A percentile compares a stretch with the other conserved stretches of the same genome.
Evolutionary conservation across 805 yeast species (phyloP).

Genomic region (Candida piceae): DNA sequence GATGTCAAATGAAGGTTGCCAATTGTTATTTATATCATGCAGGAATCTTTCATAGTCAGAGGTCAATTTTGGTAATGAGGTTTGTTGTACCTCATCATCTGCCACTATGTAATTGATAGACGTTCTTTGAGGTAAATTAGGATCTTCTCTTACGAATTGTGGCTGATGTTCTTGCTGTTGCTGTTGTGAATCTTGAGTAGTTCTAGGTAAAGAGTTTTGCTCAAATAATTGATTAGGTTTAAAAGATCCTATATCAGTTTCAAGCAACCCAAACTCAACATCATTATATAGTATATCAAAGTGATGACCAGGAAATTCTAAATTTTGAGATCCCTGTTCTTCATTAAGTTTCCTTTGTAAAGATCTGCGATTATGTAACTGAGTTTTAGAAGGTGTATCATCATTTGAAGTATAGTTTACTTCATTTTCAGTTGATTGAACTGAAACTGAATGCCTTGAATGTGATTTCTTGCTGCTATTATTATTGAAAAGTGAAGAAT

Average conservation of each 20-base stretch:
- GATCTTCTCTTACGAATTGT: too few relatives aligned
- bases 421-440: too few relatives aligned
- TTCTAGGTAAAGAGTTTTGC: too few relatives aligned
- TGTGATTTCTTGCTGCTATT: too few relatives aligned
- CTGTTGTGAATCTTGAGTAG: background rate
- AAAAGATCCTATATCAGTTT: slow-evolving; percentile 4
- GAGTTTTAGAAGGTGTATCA: too few relatives aligned
- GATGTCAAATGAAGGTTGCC: slow-evolving; percentile 14
- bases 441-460: too few relatives aligned
- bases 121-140: background rate
- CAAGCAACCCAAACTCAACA: slow-evolving; percentile 2
- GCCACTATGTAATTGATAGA: background rate
- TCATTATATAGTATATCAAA: slow-evolving; percentile 2
- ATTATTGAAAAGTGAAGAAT: too few relatives aligned
- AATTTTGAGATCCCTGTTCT: background rate
- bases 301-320: slow-evolving; percentile 1
- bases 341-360: background rate
- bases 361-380: too few relatives aligned
- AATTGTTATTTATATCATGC: slow-evolving; percentile 12
- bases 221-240: slow-evolving; percentile 2
- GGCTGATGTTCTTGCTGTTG: background rate
- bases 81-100: too few relatives aligned
- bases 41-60: slow-evolving; percentile 2
- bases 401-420: too few relatives aligned
- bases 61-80: too few relatives aligned